Evolutionary conservation across 192 early-diverging fungal genomes (phyloP), one percentile per base, ranked within the genome.

Genomic region (Gigaspora rosea): DNA sequence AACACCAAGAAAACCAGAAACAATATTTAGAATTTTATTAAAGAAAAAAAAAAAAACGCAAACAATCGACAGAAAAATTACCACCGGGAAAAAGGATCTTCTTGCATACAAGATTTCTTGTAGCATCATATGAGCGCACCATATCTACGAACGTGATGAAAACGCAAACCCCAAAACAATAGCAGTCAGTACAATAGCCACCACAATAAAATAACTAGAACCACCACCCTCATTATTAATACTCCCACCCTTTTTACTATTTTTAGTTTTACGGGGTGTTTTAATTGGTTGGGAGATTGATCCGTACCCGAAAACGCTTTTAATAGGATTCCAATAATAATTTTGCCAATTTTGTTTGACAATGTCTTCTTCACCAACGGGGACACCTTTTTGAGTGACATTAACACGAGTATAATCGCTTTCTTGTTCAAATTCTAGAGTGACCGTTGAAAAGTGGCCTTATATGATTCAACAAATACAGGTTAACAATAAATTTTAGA

Each of bases 241-340:
- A 54, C 57, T 57, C 16, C 57, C 57, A 27, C 57, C 8, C n/a
- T 48, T 56, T 5, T 36, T 73, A 73, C 64, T 36, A 33, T 18
- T 33, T 66, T 46, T 66, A 41, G 33, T 65, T 65, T 65, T 65
- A 65, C 63, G 32, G 36, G 32, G 35, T 18, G 16, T 65, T 8
- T 32, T 41, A 33, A 35, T 16, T 15, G 36, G 9, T 65, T 27
- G 18, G 36, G 63, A 65, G 33, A 66, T 66, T 41, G 36, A 66
- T 66, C 64, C 90, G 81, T 91, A 94, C 89, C 96, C 96, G 86
- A 96, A 98, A 22, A 92, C 88, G 68, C 87, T 86, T 80, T 97
- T 96, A 80, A 98, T 98, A 54, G 92, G 82, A 82, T 93, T 91
- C 94, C 94, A 97, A 87, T 96, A 98, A 84, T 95, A 98, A 69